Evolutionary conservation across 139 green algal genomes (phyloP), one percentile per base, ranked within the genome.

Genomic region (Chlamydomonas urium): DNA sequence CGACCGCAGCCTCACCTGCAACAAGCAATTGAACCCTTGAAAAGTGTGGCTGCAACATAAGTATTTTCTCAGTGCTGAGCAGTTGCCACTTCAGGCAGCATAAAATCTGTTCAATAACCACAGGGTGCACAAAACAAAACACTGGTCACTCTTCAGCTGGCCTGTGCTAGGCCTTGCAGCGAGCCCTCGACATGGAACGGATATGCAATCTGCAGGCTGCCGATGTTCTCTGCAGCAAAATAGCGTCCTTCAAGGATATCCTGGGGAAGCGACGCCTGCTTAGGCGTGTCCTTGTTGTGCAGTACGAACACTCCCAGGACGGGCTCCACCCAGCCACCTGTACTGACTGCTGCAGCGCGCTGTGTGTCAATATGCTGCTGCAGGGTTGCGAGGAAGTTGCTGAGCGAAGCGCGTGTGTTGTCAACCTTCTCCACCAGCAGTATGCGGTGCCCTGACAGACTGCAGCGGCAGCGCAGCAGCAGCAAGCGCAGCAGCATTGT

Each of bases 341-440:
- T 17, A 5, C 10, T 17, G 19, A 29, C 50, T 38, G 47, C 17
- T 31, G 19, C 4, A 23, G 59, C 31, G 17, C 38, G 37, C 63
- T 71, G 63, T 17, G n/a, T 35, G 38, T 58, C 38, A 35, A 71
- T 71, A 8, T 8, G 36, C 37, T 35, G 38, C 59, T 56, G 31
- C 21, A 76, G 71, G 6, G 38, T 3, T 19, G 21, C 38, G 10
- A 65, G 36, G 60, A 69, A 76, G 14, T 37, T 8, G 3, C 29
- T 32, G 26, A 76, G 42, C 32, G 28, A 35, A 1, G 59, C n/a
- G 2, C 71, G 37, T 23, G 71, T 53, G 42, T 70, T 71, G 45
- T 69, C 71, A 3, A 57, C 71, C 60, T 67, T 76, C 3, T 76
- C 71, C 59, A 76, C 59, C 32, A 76, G 17, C 29, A 76, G 71